Evolutionary conservation across 2,329 filamentous ascomycete genomes (phyloP).

Genomic region (Dothistroma pini): DNA sequence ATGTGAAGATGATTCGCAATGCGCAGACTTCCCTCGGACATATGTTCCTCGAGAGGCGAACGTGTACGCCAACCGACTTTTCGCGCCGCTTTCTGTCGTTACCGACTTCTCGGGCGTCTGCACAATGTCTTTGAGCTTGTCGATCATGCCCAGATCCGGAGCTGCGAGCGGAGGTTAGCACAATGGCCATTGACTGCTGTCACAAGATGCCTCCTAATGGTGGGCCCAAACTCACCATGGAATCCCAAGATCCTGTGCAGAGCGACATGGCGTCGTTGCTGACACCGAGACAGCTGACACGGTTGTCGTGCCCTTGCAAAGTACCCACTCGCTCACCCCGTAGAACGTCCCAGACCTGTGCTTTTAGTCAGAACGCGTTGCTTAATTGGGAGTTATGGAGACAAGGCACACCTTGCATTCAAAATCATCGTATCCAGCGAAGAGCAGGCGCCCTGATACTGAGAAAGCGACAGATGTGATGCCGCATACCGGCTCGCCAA

Average conservation of each 20-base stretch:
- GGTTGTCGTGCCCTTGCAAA: conserved; percentile 95
- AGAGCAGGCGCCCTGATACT: conserved; percentile 89
- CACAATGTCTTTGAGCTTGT: conserved; percentile 5
- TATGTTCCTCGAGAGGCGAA: not conserved
- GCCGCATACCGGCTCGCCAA: conserved; percentile 93
- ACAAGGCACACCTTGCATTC: conserved; percentile 82
- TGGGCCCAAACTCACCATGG: conserved; percentile 70
- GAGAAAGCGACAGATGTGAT: conserved; percentile 98
- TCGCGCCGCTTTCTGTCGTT: not conserved
- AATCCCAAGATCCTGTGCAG: conserved; percentile 99
- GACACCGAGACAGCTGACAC: conserved; percentile 96
- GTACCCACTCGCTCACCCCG: conserved; percentile 96
- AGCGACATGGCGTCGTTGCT: conserved; percentile 99
- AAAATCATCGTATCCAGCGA: conserved; percentile 97
- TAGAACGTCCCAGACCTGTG: conserved; percentile 93
- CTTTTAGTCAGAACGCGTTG: conserved; percentile 9
- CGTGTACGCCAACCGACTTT: not conserved
- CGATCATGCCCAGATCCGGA: conserved; percentile 51
- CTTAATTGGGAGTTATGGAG: not conserved
- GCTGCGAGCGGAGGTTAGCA: conserved; percentile 35
- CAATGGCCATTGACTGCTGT: not conserved
- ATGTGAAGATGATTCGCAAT: conserved; percentile 2
- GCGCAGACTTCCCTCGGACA: not conserved
- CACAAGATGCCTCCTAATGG: not conserved
- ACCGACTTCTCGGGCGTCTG: not conserved